phyloP scores from a whole-genome alignment of 305 asterid species.

The Fraxinus angustifolia region DNA sequence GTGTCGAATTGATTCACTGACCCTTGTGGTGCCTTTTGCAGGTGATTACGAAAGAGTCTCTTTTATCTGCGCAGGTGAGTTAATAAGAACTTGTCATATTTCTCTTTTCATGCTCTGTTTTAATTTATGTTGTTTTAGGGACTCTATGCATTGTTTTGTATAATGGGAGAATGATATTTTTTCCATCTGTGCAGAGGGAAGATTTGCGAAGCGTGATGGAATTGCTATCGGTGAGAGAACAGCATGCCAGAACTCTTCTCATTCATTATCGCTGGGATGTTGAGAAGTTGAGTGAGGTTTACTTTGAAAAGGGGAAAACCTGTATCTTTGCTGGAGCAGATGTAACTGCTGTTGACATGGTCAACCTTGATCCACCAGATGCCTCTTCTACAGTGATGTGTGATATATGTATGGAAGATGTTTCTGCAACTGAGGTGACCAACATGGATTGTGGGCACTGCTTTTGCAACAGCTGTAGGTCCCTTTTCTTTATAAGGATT shows the following conservation, averaged over 20 bases:
- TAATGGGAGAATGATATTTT: conserved; percentile 15
- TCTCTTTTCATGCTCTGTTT: conserved; percentile 1
- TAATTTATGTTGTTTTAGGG: not conserved
- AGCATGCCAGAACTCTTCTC: conserved; percentile 86
- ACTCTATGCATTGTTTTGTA: not conserved
- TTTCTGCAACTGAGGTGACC: conserved; percentile 51
- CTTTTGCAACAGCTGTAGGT: conserved; percentile 88
- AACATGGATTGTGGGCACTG: conserved; percentile 90
- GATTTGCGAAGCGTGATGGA: conserved; percentile 86
- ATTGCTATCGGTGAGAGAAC: conserved; percentile 75
- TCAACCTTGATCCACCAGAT: conserved; percentile 30
- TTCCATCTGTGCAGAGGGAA: conserved; percentile 50
- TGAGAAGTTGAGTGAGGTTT: conserved; percentile 59
- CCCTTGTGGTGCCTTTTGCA: conserved; percentile 29
- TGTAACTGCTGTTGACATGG: conserved; percentile 41
- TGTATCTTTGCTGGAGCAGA: conserved; percentile 77
- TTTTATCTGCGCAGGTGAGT: conserved; percentile 88
- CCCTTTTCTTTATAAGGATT: conserved; percentile 15
- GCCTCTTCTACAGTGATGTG: conserved; percentile 50
- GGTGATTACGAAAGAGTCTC: conserved; percentile 88
- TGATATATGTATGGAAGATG: conserved; percentile 73
- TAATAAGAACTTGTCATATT: not conserved
- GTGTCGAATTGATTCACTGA: conserved; percentile 8
- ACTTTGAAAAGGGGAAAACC: conserved; percentile 72
- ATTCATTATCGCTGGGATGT: conserved; percentile 89